These are phyloP conservation scores for Puccinellia tenuiflora DNA, from an alignment of 176 grass and related monocot genomes.

Conservation along the genomic window DNA sequence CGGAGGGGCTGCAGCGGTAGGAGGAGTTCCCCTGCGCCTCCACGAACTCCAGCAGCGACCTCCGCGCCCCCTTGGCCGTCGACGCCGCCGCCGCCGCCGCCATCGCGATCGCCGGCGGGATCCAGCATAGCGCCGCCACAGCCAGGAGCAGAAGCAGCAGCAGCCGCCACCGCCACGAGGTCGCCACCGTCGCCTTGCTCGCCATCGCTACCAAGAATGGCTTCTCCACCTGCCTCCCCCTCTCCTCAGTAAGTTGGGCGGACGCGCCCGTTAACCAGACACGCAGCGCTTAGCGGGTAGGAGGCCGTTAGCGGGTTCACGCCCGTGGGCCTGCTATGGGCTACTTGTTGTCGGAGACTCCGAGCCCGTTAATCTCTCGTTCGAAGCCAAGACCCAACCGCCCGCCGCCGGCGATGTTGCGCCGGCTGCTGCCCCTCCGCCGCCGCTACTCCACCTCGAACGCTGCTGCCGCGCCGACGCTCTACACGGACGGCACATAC, in stretches of 20 bases:
- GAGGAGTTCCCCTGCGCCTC: constrained; percentile 77
- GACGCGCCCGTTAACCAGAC: constrained; percentile 32
- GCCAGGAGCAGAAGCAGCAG: constrained; percentile 24
- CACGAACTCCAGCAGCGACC: constrained; percentile 67
- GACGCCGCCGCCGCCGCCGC: constrained; percentile 25
- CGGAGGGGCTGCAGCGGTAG: constrained; percentile 67
- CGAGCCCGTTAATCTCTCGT: too few relatives aligned
- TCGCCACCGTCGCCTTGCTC: constrained; percentile 38
- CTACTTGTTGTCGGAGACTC: too few relatives aligned
- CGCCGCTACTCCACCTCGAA: constrained; percentile 36
- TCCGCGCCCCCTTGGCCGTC: constrained; percentile 23
- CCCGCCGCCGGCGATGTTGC: constrained; percentile 37
- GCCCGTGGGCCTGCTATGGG: too few relatives aligned
- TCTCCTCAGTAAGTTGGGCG: too few relatives aligned
- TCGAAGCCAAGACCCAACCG: constrained; percentile 9
- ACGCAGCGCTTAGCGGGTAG: neutral
- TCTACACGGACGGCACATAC: constrained; percentile 15
- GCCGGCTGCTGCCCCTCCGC: constrained; percentile 19
- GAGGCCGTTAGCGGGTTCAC: neutral
- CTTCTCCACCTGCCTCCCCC: neutral
- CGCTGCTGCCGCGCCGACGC: neutral
- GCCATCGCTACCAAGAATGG: constrained; percentile 15
- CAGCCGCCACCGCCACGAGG: constrained; percentile 46
- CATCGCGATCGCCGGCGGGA: constrained; percentile 53
- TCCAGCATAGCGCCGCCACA: constrained; percentile 44